These are phyloP conservation scores for Lolium perenne DNA, from an alignment of 176 grass and related monocot genomes.

Conservation along the genomic window DNA sequence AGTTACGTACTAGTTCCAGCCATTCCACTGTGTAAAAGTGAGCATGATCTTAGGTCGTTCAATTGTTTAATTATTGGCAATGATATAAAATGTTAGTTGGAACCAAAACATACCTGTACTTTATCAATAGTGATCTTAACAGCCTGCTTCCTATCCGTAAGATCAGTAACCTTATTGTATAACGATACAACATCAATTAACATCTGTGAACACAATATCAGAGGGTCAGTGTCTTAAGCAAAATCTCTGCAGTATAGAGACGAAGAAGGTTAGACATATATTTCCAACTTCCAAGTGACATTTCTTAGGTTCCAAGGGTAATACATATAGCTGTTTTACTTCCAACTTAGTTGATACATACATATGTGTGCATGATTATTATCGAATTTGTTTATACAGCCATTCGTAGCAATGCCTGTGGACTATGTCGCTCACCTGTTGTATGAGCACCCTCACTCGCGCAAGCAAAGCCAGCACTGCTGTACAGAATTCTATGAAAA, in stretches of 20 bases:
- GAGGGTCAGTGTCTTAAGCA: constrained; percentile 18
- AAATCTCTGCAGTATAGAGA: constrained; percentile 33
- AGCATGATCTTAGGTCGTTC: background rate
- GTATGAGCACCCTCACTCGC: constrained; percentile 70
- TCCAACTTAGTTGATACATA: background rate
- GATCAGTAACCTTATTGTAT: constrained; percentile 79
- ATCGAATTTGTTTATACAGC: constrained; percentile 14
- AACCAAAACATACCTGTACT: constrained; percentile 66
- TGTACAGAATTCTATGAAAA: constrained; percentile 74
- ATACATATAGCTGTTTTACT: background rate
- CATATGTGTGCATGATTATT: background rate
- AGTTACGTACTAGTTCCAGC: constrained; percentile 8
- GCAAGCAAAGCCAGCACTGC: constrained; percentile 79
- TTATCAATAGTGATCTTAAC: constrained; percentile 77
- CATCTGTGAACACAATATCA: constrained; percentile 57
- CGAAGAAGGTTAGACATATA: constrained; percentile 21
- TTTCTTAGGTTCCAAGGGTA: constrained; percentile 11
- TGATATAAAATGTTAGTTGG: constrained; percentile 2
- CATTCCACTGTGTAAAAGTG: background rate
- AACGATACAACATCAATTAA: constrained; percentile 73
- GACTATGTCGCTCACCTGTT: constrained; percentile 68
- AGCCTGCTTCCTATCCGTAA: constrained; percentile 75
- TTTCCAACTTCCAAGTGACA: constrained; percentile 31
- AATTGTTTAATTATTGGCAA: constrained; percentile 8
- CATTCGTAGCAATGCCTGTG: constrained; percentile 26